Percentiles rank a stretch among this genome's conserved stretches.
phyloP scores from a whole-genome alignment of 768 basidiomycete species.

The Mycena epipterygia region DNA sequence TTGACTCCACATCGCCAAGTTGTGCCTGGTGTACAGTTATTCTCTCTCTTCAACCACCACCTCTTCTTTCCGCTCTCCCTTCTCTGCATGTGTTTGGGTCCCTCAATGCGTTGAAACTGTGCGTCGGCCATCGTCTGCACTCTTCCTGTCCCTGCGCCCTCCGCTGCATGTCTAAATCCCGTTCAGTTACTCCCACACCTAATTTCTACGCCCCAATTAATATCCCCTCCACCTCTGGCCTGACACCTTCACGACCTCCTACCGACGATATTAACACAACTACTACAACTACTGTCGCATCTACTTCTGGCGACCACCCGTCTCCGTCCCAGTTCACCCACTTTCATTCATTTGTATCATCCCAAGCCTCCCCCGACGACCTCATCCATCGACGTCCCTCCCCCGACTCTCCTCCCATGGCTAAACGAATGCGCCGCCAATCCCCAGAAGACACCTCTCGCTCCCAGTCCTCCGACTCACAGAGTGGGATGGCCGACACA shows the following conservation, averaged over 20 bases:
- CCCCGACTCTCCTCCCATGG: conserved; percentile 53
- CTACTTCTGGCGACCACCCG: conserved; percentile 41
- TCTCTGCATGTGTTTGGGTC: conserved; percentile 29
- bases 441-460: conserved; percentile 51
- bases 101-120: conserved; percentile 35
- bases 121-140: conserved; percentile 36
- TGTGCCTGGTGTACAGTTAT: conserved; percentile 21
- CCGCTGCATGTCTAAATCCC: conserved; percentile 65
- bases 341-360: conserved; percentile 47
- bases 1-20: conserved; percentile 23
- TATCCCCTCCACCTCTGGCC: conserved; percentile 48
- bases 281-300: conserved; percentile 32
- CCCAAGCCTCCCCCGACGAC: conserved; percentile 41
- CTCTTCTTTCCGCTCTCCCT: conserved; percentile 14
- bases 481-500: conserved; percentile 71
- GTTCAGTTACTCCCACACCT: conserved; percentile 60
- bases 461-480: conserved; percentile 64
- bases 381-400: conserved; percentile 42
- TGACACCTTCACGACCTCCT: conserved; percentile 59
- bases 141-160: conserved; percentile 36
- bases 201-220: conserved; percentile 54
- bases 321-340: conserved; percentile 40
- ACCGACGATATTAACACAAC: conserved; percentile 53
- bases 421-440: conserved; percentile 58
- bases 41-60: conserved; percentile 15